Evolutionary conservation across 2,329 filamentous ascomycete species (phyloP).

Genomic region (Diplodia scrobiculata): DNA sequence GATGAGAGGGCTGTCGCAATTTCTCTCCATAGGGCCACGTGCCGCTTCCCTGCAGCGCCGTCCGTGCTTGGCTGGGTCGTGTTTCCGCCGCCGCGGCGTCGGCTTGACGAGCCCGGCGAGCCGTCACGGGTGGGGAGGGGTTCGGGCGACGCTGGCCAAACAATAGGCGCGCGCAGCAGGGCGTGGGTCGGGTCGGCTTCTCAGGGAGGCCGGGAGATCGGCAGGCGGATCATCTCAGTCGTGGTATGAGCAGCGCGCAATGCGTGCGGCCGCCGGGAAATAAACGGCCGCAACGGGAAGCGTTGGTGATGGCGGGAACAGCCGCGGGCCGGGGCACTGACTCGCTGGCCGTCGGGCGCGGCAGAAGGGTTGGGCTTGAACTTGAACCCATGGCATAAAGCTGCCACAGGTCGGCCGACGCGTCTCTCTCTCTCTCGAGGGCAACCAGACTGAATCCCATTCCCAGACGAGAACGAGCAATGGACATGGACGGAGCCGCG

Average conservation of each 20-base stretch:
- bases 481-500: constrained; percentile 7
- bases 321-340: constrained; percentile 9
- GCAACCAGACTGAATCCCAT: neutral
- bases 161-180: neutral
- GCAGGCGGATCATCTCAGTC: neutral
- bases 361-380: constrained; percentile 15
- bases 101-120: constrained; percentile 12
- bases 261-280: constrained; percentile 7
- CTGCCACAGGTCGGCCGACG: neutral
- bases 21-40: constrained; percentile 2
- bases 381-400: constrained; percentile 16
- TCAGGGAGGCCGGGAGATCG: constrained; percentile 10
- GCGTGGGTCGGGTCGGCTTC: neutral
- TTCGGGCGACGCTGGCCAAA: neutral
- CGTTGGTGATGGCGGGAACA: constrained; percentile 20
- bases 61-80: neutral
- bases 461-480: neutral
- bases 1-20: constrained; percentile 13
- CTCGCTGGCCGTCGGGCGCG: constrained; percentile 8
- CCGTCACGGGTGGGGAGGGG: constrained; percentile 4
- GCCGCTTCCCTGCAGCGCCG: neutral
- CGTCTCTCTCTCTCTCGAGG: neutral
- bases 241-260: constrained; percentile 12
- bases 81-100: neutral
- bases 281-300: constrained; percentile 3